These are phyloP conservation scores for Rhizoclosmatium globosum DNA, from an alignment of 192 early-diverging fungal species.

Conservation along the genomic window DNA sequence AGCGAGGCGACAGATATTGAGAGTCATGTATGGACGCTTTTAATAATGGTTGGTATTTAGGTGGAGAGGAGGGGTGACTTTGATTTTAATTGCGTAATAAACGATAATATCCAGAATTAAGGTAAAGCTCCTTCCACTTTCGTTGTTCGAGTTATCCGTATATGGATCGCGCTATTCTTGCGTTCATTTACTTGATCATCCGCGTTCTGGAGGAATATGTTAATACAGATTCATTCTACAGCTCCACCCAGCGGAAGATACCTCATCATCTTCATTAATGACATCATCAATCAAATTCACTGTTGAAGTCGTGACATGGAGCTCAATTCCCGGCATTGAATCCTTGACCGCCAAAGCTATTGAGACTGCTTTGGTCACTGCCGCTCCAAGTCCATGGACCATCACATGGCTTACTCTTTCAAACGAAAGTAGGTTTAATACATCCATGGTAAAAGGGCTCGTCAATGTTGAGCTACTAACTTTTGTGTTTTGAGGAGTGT, in stretches of 20 bases:
- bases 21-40: too few relatives aligned
- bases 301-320: slow-evolving; percentile 21
- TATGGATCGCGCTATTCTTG: slow-evolving; percentile 30
- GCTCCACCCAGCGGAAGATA: not conserved
- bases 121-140: not conserved
- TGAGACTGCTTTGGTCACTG: slow-evolving; percentile 17
- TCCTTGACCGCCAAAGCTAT: slow-evolving; percentile 22
- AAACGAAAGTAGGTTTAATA: too few relatives aligned
- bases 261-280: slow-evolving; percentile 28
- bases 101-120: too few relatives aligned
- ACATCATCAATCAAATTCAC: slow-evolving; percentile 30
- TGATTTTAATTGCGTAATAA: too few relatives aligned
- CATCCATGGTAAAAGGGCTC: not conserved
- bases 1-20: too few relatives aligned
- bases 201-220: not conserved
- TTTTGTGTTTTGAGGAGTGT: not conserved
- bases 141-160: not conserved
- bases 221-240: not conserved
- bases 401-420: not conserved
- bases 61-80: too few relatives aligned
- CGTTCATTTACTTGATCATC: slow-evolving; percentile 3
- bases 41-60: too few relatives aligned
- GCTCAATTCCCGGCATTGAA: not conserved
- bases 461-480: not conserved
- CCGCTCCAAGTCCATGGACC: slow-evolving; percentile 27